Base-by-base conservation (phyloP, 306 rosid species). In the Adenanthera pavonina region DNA sequence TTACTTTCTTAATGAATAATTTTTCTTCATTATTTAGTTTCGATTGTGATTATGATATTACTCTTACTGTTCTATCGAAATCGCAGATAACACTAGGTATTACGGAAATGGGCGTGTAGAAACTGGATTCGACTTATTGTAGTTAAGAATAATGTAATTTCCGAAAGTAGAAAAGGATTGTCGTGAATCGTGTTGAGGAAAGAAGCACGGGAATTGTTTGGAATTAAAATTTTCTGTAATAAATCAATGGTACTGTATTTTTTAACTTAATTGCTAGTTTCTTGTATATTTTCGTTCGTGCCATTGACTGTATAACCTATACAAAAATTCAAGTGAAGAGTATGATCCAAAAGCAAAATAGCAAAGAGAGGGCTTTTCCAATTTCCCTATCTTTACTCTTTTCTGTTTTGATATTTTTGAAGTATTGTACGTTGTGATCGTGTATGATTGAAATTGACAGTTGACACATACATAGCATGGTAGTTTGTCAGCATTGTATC, bases 41-140 rank as follows among this genome's bases (percentile, higher is more conserved):
- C 62, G 17, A 25, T 53, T 25, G 54, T 36, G 16, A 36, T 75
- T 69, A 46, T 15, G n/a, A 51, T 80, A 15, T 62, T 59, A 17
- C 52, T 79, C 33, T 30, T 35, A 73, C 71, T 65, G 76, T 83
- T 78, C 69, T 46, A 78, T 78, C 65, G 77, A 60, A 75, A 52
- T 53, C 3, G 48, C 30, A 47, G 20, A 30, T 52, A 11, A 12
- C 43, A 62, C 34, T 38, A 10, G 47, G 47, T 53, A 61, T 53
- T 44, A 33, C 17, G 20, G 16, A 70, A 66, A 54, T 53, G 12
- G 6, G 53, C 7, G 7, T 25, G 40, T 44, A 56, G 8, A 54
- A 54, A 56, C 54, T n/a, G 59, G 52, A 16, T n/a, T 71, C 36
- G 33, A 12, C 17, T 15, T 3, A 12, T 36, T 71, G 72, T 44